Base-by-base conservation (phyloP, 345 rosid genomes). In the Populus davidiana region DNA sequence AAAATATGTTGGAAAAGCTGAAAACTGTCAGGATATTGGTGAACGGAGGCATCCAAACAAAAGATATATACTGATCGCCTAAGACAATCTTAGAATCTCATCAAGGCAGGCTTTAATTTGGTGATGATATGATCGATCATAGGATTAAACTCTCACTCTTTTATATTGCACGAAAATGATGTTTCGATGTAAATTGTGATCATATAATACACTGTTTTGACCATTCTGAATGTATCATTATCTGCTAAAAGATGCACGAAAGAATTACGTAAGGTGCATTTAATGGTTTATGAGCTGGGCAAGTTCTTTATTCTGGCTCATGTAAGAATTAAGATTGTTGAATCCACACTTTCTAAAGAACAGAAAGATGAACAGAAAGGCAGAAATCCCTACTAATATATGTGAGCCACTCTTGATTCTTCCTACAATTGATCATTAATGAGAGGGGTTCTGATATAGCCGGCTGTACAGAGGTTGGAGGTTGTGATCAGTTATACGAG, bases 1-100 rank as follows among this genome's bases (percentile, higher is more conserved):
- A 76, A 69, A 80, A 73, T 49, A 69, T 74, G 16, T 5, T 64
- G 21, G 33, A 8, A 74, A 67, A 67, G 74, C 62, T 33, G 7
- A 13, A 66, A 71, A 44, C 13, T 81, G 75, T 67, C 67, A 47
- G 71, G 62, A 71, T 67, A 33, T 78, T 27, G 70, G 73, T 77
- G 79, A 74, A 50, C 71, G 44, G 67, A 78, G 72, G 63, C 77
- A 25, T 75, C 80, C 81, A 78, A 80, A 67, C 70, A 69, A 69
- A 78, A 71, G n/a, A 78, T 54, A 31, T 2, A 31, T 29, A 66
- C 56, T 61, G 29, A 62, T 73, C 69, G 41, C 56, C 39, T 13
- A 43, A 27, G 69, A 74, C 77, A 61, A 61, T 25, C 23, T 39
- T 3, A 17, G 70, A n/a, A 67, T 67, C 70, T 14, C 23, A 6